Evolutionary conservation across 805 yeast genomes (phyloP).

Genomic region (Candida manassasensis): DNA sequence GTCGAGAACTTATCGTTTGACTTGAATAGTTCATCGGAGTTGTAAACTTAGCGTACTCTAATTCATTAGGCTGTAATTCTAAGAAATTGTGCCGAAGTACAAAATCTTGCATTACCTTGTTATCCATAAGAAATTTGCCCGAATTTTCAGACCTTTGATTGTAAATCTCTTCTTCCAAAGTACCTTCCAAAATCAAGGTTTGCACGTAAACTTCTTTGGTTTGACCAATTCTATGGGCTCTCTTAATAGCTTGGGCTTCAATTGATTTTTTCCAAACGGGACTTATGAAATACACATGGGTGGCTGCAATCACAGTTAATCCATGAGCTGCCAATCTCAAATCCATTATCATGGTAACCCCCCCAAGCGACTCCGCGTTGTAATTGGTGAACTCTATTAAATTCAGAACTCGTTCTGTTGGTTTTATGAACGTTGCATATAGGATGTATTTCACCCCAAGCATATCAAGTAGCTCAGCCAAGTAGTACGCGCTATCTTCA

Average conservation of each 20-base stretch:
- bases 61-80: slow-evolving; percentile 19
- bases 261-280: slow-evolving; percentile 68
- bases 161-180: slow-evolving; percentile 68
- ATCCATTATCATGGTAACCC: slow-evolving; percentile 61
- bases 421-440: slow-evolving; percentile 57
- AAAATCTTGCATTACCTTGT: slow-evolving; percentile 53
- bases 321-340: slow-evolving; percentile 66
- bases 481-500: slow-evolving; percentile 65
- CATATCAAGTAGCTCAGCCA: slow-evolving; percentile 60
- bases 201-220: slow-evolving; percentile 61
- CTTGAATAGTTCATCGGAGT: slow-evolving; percentile 14
- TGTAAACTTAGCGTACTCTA: slow-evolving; percentile 34
- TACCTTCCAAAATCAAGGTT: slow-evolving; percentile 55
- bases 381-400: slow-evolving; percentile 46
- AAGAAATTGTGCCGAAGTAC: slow-evolving; percentile 49
- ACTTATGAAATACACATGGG: slow-evolving; percentile 63
- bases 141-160: slow-evolving; percentile 24
- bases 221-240: slow-evolving; percentile 77
- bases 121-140: slow-evolving; percentile 48
- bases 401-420: slow-evolving; percentile 47
- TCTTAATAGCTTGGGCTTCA: slow-evolving; percentile 73
- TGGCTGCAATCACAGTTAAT: slow-evolving; percentile 61
- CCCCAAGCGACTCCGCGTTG: slow-evolving; percentile 31
- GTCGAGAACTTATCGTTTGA: neutral
- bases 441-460: slow-evolving; percentile 57